phyloP scores from a whole-genome alignment of 148 eudicot genomes.

The Spergularia marina region DNA sequence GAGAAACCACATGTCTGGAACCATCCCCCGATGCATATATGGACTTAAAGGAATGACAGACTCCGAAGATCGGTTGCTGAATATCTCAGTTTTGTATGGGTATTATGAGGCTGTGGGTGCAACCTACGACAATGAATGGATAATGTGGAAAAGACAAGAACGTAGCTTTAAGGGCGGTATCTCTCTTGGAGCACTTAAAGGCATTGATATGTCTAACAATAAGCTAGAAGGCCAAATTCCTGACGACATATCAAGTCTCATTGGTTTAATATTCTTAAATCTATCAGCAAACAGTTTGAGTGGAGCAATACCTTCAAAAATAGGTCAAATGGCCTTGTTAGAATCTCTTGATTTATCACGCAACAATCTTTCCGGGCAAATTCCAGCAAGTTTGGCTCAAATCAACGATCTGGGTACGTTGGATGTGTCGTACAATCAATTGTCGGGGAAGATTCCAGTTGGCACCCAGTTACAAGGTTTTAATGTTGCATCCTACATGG shows the following conservation, averaged over 20 bases:
- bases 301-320: constrained; percentile 12
- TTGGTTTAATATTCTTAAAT: constrained; percentile 7
- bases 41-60: neutral
- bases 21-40: constrained; percentile 7
- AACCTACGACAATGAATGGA: neutral
- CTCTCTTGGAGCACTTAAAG: neutral
- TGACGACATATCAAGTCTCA: neutral
- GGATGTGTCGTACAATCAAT: constrained; percentile 17
- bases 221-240: constrained; percentile 19
- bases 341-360: constrained; percentile 17
- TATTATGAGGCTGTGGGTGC: neutral
- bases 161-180: neutral
- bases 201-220: constrained; percentile 19
- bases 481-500: neutral
- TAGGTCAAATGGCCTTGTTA: constrained; percentile 13
- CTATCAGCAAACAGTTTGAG: constrained; percentile 17
- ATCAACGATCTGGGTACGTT: neutral
- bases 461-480: constrained; percentile 24
- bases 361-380: constrained; percentile 17
- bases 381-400: constrained; percentile 11
- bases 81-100: neutral
- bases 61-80: neutral
- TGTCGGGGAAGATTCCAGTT: constrained; percentile 17
- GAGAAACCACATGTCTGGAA: constrained; percentile 9
- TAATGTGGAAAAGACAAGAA: constrained; percentile 20